phyloP scores from a whole-genome alignment of 2,329 filamentous ascomycete genomes.

The Ophiostoma perfectum region DNA sequence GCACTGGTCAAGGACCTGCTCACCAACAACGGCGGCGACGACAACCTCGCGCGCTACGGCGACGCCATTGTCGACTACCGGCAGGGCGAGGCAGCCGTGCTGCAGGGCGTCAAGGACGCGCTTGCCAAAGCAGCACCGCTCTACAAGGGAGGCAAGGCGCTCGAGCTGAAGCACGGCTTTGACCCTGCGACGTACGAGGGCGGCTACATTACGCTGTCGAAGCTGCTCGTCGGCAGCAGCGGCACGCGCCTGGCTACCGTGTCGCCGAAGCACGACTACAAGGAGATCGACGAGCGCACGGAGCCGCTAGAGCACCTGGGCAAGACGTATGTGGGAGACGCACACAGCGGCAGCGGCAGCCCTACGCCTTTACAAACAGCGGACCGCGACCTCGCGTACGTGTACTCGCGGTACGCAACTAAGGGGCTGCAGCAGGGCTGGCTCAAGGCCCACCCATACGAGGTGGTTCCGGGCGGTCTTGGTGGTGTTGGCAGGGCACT shows the following conservation, averaged over 20 bases:
- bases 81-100: constrained; percentile 42
- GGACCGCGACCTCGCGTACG: constrained; percentile 35
- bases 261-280: constrained; percentile 27
- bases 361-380: not conserved
- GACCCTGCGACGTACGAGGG: constrained; percentile 48
- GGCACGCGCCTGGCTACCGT: constrained; percentile 31
- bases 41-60: constrained; percentile 36
- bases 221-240: constrained; percentile 34
- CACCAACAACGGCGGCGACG: constrained; percentile 34
- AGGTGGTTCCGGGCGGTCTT: constrained; percentile 51
- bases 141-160: not conserved
- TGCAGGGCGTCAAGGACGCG: constrained; percentile 37
- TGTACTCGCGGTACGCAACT: constrained; percentile 37
- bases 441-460: constrained; percentile 45
- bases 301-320: constrained; percentile 26
- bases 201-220: constrained; percentile 36
- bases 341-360: constrained; percentile 23
- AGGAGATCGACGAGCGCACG: constrained; percentile 24
- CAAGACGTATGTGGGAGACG: constrained; percentile 26
- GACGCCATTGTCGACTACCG: constrained; percentile 53
- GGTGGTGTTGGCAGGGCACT: constrained; percentile 49
- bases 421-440: constrained; percentile 43
- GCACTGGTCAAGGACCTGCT: constrained; percentile 42
- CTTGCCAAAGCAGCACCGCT: constrained; percentile 28
- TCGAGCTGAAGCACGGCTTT: constrained; percentile 39